Evolutionary conservation across 345 rosid genomes (phyloP).

Genomic region (Mallotus nudiflorus): DNA sequence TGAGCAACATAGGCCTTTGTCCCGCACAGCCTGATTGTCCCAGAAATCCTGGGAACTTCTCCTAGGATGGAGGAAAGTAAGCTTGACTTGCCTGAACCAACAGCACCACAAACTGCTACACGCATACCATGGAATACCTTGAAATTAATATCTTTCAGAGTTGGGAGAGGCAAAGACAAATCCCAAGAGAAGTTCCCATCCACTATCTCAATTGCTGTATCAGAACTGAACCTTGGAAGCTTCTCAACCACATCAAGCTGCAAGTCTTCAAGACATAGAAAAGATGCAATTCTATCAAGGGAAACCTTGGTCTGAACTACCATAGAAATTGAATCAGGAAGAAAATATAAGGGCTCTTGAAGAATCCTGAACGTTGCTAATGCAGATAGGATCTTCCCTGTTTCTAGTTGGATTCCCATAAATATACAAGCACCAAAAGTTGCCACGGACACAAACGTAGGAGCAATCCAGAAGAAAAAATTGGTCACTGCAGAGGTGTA

Average conservation of each 20-base stretch:
- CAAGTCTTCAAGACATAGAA: slow-evolving; percentile 34
- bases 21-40: slow-evolving; percentile 61
- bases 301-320: slow-evolving; percentile 36
- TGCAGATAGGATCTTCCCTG: slow-evolving; percentile 38
- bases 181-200: slow-evolving; percentile 42
- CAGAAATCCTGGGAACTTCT: slow-evolving; percentile 66
- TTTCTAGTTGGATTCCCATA: slow-evolving; percentile 28
- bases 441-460: slow-evolving; percentile 31
- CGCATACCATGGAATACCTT: slow-evolving; percentile 56
- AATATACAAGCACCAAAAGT: slow-evolving; percentile 61
- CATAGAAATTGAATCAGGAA: slow-evolving; percentile 37
- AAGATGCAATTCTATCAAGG: slow-evolving; percentile 34
- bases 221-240: slow-evolving; percentile 28
- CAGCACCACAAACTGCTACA: slow-evolving; percentile 77
- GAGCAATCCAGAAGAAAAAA: slow-evolving; percentile 29
- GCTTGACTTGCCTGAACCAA: slow-evolving; percentile 83
- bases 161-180: slow-evolving; percentile 21
- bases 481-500: slow-evolving; percentile 11
- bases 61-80: slow-evolving; percentile 69
- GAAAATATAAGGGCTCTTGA: slow-evolving; percentile 29
- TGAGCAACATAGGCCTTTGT: slow-evolving; percentile 77
- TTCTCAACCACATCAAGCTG: slow-evolving; percentile 27
- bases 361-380: slow-evolving; percentile 36
- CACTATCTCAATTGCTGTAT: slow-evolving; percentile 25
- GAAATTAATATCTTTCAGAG: slow-evolving; percentile 53